These are phyloP conservation scores for Erigeron philadelphicus DNA, from an alignment of 140 eudicot species.

Conservation along the genomic window DNA sequence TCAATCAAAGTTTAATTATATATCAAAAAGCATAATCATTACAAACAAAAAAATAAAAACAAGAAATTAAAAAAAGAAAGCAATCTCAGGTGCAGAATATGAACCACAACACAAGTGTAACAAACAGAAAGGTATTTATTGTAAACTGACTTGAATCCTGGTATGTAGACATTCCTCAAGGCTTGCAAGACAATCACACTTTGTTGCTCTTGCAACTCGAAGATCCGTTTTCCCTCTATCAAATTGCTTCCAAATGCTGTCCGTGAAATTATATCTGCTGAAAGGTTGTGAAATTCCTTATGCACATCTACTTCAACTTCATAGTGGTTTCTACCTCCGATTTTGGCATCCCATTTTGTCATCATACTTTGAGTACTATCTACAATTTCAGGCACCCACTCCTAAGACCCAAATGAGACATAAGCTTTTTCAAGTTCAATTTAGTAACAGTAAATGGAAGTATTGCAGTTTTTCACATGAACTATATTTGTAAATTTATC, in stretches of 20 bases:
- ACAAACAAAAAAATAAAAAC: background rate
- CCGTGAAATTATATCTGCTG: conserved; percentile 65
- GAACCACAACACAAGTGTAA: background rate
- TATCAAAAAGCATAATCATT: background rate
- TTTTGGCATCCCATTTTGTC: conserved; percentile 48
- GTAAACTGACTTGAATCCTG: conserved; percentile 60
- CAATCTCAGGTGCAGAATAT: background rate
- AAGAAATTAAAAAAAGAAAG: background rate
- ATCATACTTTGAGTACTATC: conserved; percentile 52
- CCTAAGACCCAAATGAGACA: conserved; percentile 33
- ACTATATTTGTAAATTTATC: too few relatives aligned
- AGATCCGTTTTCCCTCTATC: conserved; percentile 62
- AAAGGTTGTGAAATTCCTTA: conserved; percentile 49
- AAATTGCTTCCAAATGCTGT: conserved; percentile 81
- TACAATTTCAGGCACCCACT: conserved; percentile 71
- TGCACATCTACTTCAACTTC: conserved; percentile 57
- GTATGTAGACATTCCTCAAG: conserved; percentile 56
- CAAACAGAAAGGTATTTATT: background rate
- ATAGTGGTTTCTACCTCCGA: conserved; percentile 17
- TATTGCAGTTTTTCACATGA: too few relatives aligned
- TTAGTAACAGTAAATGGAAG: too few relatives aligned
- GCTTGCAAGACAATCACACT: conserved; percentile 42
- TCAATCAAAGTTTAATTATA: conserved; percentile 2
- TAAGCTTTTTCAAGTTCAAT: background rate
- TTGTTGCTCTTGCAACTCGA: conserved; percentile 65